Evolutionary conservation across 83 land plant species (phyloP), one percentile per base, ranked within the genome.

Genomic region (Picea abies): DNA sequence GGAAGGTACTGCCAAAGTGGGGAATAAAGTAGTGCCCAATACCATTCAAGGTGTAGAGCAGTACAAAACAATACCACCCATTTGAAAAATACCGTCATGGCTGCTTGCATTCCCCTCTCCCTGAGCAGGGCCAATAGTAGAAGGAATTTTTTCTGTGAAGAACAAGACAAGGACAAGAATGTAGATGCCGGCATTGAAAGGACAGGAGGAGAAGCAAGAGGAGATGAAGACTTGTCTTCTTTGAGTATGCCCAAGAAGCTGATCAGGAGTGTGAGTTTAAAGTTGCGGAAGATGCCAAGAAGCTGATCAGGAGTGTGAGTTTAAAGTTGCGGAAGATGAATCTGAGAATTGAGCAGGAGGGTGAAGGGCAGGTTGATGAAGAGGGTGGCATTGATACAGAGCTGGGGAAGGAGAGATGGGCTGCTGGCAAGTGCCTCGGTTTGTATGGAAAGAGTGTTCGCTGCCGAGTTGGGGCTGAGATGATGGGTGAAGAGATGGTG

Each of bases 391-490:
- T 25, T 17, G 47, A 78, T 71, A 6, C 76, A 35, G 80, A 60
- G 11, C 41, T 26, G 79, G 79, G 14, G 19, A 29, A 79, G 67
- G 60, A 17, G 39, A 83, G 80, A 78, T 70, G 84, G 26, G 37
- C 73, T 17, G 87, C 90, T 25, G 49, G 82, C 19, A 78, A 82
- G 39, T 90, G 92, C 83, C 88, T 90, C 23, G 60, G 80, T 37
- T 73, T 92, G 19, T 88, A 86, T 81, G 87, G 89, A 56, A 85
- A 89, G 37, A 87, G 89, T 44, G 89, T 86, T 63, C 91, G 91
- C 23, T 92, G 94, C 84, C 86, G 86, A 72, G 94, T 92, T 17
- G 85, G 88, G 25, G 89, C 90, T 60, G 90, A 91, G 4, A 86
- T 85, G 8, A 56, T 80, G 22, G 91, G 87, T 1, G 89, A 88